Base-by-base conservation (phyloP, 164 flowering plant species). In the Aristolochia fimbriata region DNA sequence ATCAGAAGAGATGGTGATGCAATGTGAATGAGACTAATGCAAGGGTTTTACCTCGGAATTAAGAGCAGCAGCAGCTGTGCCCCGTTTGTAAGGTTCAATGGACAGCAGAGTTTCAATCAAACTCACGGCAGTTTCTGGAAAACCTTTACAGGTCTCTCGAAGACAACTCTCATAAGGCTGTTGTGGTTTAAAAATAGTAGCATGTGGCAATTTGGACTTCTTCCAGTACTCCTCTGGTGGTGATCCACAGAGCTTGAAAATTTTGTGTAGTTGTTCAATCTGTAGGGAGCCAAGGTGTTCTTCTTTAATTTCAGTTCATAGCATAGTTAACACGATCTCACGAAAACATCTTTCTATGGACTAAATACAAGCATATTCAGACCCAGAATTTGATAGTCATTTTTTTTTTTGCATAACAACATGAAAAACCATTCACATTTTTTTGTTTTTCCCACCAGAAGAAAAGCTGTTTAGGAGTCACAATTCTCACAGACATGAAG, bases 241-340 rank as follows among this genome's bases (percentile, higher is more conserved):
- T 70, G 98, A 82, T 24, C 98, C 98, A 73, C 93, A 87, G 23
- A 92, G 89, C 79, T 86, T 89, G 78, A 89, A 89, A 52, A 92
- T 89, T 62, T 85, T 92, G 73, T 92, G 98, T 59, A 92, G 65
- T 71, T 92, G 98, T 65, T 92, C 98, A 52, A 92, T 91, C 97
- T 91, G 78, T 30, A 65, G 23, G 57, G 13, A 27, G n/a, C 7
- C 41, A 17, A 54, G 55, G 15, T 8, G 21, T 52, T 48, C 51
- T 51, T 49, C 17, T 21, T 14, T 59, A 41, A 45, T 14, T 57
- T 51, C 41, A 61, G 53, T 6, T 45, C 37, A 48, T 30, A 54
- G 51, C 51, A 47, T 10, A 24, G 58, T 15, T 24, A 54, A 59
- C 58, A 47, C 15, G n/a, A 65, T 14, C 22, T 30, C 30, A 49